Percentiles rank a stretch among this genome's conserved stretches.
Conservation (phyloP, 2,329 filamentous ascomycete species). For the Trichophaea hybrida region DNA sequence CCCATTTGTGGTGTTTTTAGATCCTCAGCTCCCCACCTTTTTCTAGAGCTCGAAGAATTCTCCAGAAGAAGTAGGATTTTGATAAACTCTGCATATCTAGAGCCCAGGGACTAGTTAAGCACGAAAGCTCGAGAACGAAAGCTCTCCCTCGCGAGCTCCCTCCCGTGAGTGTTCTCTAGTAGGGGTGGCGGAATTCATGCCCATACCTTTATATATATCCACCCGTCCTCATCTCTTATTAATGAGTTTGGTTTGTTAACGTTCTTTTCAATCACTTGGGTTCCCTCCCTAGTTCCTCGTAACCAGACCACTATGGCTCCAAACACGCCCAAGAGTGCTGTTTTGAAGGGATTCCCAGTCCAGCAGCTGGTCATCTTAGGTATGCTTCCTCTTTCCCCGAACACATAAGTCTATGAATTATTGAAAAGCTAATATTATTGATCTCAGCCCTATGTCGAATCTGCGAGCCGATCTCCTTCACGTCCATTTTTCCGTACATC, state of each 20-base stretch:
- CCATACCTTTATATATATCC: background rate
- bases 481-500: conserved; percentile 97
- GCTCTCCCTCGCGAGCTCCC: too few relatives aligned
- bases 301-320: background rate
- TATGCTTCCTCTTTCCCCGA: conserved; percentile 2
- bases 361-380: conserved; percentile 22
- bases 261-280: background rate
- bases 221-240: background rate
- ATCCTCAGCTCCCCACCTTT: too few relatives aligned
- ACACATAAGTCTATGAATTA: background rate
- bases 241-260: background rate
- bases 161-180: too few relatives aligned
- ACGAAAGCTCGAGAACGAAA: too few relatives aligned
- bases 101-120: too few relatives aligned
- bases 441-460: conserved; percentile 71
- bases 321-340: background rate
- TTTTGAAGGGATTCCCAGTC: conserved; percentile 17
- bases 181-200: too few relatives aligned
- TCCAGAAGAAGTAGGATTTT: too few relatives aligned
- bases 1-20: too few relatives aligned
- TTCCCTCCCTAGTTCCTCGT: background rate
- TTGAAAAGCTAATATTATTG: background rate
- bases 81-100: too few relatives aligned
- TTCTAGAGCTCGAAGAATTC: background rate
- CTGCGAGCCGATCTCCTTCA: conserved; percentile 97